Evolutionary conservation across 1,284 basidiomycete species (phyloP), one percentile per base, ranked within the genome.

Genomic region (Ustilago curta): DNA sequence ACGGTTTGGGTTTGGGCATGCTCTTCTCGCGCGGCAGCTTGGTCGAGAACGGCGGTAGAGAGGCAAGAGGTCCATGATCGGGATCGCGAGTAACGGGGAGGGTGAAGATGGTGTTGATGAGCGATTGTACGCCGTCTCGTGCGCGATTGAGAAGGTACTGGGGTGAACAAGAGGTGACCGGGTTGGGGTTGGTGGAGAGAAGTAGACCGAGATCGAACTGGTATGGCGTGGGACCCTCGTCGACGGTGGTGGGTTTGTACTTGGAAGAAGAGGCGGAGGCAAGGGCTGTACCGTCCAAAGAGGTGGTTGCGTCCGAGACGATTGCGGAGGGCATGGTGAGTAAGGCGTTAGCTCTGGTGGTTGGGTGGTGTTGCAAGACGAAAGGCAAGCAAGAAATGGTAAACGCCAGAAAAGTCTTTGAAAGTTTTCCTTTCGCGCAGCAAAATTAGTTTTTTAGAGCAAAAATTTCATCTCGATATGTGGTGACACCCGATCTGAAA

Each of bases 21-120:
- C 92, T 92, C 86, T 99, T 99, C 47, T 95, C 90, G 35, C 96
- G 90, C 0, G 96, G 96, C 1, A 98, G 89, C 6, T 88, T 90
- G 6, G 93, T 90, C 2, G 90, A 85, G 43, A 78, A 73, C 14
- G 63, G 32, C 0, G 96, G 95, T 4, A 97, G 90, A 64, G 90
- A 88, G 2, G 92, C 93, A 56, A 96, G 88, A 0, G 93, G 93
- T 0, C 95, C 96, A 77, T 94, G 91, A 39, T 90, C 88, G 9
- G 93, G 91, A 23, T 80, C 61, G 8, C 90, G 87, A 39, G 88
- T 88, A 8, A 91, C 92, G 14, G 95, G 94, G 9, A 96, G 90
- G 31, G 90, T 87, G 86, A 96, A 97, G 56, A 99, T 89, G 19
- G 90, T 84, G 52, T 91, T 88, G 76, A 97, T 86, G 66, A 98